Evolutionary conservation across 208 protist genomes (phyloP).

Genomic region (Leishmania amazonensis): DNA sequence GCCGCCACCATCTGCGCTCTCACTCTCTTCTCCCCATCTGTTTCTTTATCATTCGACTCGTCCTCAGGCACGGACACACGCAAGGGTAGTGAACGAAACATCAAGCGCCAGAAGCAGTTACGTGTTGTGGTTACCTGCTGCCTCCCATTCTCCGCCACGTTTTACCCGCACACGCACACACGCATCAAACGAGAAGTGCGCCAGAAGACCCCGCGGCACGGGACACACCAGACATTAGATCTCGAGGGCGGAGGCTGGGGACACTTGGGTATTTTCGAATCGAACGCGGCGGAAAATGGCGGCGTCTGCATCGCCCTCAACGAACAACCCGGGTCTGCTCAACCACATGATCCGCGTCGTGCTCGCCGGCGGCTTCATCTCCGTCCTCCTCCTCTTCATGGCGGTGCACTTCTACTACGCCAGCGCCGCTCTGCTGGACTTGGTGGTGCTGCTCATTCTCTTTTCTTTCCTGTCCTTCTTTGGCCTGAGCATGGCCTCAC

Average conservation of each 20-base stretch:
- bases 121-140: not conserved
- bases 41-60: not conserved
- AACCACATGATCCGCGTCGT: conserved; percentile 17
- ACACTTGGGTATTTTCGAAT: not conserved
- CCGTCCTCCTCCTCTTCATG: conserved; percentile 15
- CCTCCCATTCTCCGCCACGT: too few species aligned
- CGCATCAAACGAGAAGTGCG: not conserved
- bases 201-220: not conserved
- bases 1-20: not conserved
- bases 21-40: not conserved
- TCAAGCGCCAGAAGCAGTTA: not conserved
- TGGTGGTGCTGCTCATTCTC: conserved; percentile 18
- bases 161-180: conserved; percentile 16
- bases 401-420: conserved; percentile 30
- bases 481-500: conserved; percentile 19
- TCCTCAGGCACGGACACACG: conserved; percentile 16
- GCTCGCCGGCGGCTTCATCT: not conserved
- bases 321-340: conserved; percentile 24
- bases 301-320: not conserved
- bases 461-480: conserved; percentile 24
- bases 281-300: not conserved
- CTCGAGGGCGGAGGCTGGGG: too few species aligned
- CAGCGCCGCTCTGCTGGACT: conserved; percentile 21
- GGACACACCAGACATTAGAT: not conserved
- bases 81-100: not conserved